Evolutionary conservation across 805 yeast species (phyloP).

Genomic region (Kluyveromyces lactis): DNA sequence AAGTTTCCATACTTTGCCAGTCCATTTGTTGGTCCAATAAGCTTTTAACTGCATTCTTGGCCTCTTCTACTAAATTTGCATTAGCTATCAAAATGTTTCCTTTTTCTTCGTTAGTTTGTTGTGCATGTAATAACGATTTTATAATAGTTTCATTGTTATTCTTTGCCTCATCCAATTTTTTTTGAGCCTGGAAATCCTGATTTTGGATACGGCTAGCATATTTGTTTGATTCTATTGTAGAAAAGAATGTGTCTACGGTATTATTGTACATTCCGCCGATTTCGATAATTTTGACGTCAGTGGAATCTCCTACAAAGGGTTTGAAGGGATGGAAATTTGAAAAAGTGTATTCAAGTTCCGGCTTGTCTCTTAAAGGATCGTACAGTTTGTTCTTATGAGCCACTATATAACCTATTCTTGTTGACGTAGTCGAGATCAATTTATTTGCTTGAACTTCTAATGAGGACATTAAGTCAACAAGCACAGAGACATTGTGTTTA

Average conservation of each 20-base stretch:
- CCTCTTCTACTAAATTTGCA: slow-evolving; percentile 64
- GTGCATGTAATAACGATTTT: slow-evolving; percentile 53
- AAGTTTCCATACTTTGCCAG: slow-evolving; percentile 80
- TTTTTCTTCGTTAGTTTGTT: slow-evolving; percentile 51
- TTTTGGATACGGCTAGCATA: slow-evolving; percentile 65
- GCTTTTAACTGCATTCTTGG: slow-evolving; percentile 56
- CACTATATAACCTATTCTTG: slow-evolving; percentile 53
- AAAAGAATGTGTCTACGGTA: slow-evolving; percentile 76
- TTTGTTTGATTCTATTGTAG: slow-evolving; percentile 76
- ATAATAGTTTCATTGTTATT: slow-evolving; percentile 66
- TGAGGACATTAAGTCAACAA: slow-evolving; percentile 37
- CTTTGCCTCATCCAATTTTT: slow-evolving; percentile 65
- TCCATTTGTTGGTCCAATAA: slow-evolving; percentile 81
- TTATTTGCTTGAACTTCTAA: slow-evolving; percentile 38
- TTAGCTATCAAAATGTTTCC: slow-evolving; percentile 67
- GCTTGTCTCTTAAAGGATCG: slow-evolving; percentile 33
- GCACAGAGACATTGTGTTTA: slow-evolving; percentile 21
- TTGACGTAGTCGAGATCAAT: slow-evolving; percentile 28
- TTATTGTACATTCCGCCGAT: slow-evolving; percentile 59
- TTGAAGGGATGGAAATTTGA: slow-evolving; percentile 67
- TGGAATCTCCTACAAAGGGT: slow-evolving; percentile 35
- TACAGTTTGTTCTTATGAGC: slow-evolving; percentile 49
- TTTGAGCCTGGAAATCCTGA: slow-evolving; percentile 67
- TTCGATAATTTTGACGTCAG: slow-evolving; percentile 32
- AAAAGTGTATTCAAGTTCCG: slow-evolving; percentile 40